Evolutionary conservation across 116 monocot genomes (phyloP).

Genomic region (Iris pallida): DNA sequence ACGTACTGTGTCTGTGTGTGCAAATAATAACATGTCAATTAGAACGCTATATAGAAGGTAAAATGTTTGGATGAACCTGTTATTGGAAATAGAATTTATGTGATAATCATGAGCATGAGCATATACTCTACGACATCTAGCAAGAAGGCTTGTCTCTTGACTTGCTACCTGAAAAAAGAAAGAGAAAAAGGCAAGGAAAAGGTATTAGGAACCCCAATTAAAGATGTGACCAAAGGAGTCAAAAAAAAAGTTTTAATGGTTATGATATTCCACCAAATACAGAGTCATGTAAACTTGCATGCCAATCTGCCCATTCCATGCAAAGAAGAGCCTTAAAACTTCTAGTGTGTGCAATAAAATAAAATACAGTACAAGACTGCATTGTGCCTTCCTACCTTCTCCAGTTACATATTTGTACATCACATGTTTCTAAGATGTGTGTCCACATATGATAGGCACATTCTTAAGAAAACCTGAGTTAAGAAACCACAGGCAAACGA

Average conservation of each 20-base stretch:
- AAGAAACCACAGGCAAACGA: not conserved
- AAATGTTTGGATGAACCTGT: slow-evolving; percentile 35
- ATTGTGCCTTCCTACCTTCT: not conserved
- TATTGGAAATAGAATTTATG: slow-evolving; percentile 63
- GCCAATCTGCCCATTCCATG: no score
- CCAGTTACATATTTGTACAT: not conserved
- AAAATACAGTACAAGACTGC: no score
- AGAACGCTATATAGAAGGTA: not conserved
- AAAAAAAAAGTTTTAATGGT: no score
- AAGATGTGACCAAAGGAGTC: no score
- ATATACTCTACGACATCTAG: slow-evolving; percentile 69
- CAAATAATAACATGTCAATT: no score
- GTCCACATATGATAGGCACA: not conserved
- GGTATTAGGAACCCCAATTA: no score
- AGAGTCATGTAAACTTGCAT: no score
- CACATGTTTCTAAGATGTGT: not conserved
- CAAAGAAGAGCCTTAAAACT: no score
- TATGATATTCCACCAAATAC: no score
- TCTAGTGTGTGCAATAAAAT: no score
- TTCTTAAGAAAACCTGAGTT: not conserved
- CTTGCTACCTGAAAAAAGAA: slow-evolving; percentile 46
- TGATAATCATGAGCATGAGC: slow-evolving; percentile 72
- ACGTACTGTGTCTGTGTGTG: no score
- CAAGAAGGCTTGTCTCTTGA: slow-evolving; percentile 55
- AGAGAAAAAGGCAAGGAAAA: no score